A percentile compares a stretch with the other conserved stretches of the same genome.
Evolutionary conservation across 1,284 basidiomycete genomes (phyloP).

Genomic region (Marasmius tenuissimus): DNA sequence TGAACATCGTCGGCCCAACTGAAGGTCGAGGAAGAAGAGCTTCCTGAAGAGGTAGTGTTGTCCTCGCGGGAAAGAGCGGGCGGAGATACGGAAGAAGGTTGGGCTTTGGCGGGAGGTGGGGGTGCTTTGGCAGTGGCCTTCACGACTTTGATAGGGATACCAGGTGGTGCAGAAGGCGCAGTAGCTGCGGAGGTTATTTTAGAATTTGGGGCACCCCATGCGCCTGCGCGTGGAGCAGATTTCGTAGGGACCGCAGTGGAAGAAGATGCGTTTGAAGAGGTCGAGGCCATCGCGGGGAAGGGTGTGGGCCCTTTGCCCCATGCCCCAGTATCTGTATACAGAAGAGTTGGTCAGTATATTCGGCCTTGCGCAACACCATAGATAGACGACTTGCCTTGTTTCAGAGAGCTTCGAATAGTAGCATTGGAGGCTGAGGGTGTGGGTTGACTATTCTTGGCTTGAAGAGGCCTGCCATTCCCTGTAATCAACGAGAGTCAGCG

Average conservation of each 20-base stretch:
- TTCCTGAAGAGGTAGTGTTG: background rate
- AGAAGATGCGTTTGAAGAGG: background rate
- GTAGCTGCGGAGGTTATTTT: background rate
- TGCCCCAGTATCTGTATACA: background rate
- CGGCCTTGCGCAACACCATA: background rate
- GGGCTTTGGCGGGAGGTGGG: background rate
- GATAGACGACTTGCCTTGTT: background rate
- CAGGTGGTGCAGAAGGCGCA: background rate
- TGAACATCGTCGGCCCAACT: background rate
- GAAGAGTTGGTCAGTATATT: no score
- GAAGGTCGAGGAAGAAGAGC: background rate
- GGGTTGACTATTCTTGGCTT: background rate
- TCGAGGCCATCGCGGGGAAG: background rate
- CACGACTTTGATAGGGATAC: background rate
- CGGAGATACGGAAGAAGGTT: background rate
- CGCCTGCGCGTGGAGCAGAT: background rate
- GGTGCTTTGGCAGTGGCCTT: background rate
- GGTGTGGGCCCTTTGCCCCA: constrained; percentile 1
- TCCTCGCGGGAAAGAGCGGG: background rate
- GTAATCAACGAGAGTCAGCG: background rate
- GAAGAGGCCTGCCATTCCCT: background rate
- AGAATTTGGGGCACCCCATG: background rate
- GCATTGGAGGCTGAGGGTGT: background rate
- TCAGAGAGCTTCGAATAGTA: background rate
- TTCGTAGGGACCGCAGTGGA: background rate